Evolutionary conservation across 2,329 filamentous ascomycete genomes (phyloP), one percentile per base, ranked within the genome.

Genomic region (Alternaria solani): DNA sequence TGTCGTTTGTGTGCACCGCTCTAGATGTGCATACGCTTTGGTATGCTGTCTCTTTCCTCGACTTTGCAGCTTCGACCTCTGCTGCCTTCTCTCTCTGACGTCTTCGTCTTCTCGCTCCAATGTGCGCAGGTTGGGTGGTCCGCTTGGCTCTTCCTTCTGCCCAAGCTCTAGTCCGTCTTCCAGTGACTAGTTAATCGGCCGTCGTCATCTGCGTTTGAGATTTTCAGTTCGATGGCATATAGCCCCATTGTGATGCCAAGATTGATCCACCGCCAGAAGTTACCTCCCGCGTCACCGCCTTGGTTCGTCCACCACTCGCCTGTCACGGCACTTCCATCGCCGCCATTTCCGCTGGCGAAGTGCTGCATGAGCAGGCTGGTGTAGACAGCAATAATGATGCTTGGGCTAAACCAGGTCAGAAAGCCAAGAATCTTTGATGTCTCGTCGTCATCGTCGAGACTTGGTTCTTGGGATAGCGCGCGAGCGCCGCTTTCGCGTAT

Each of bases 311-410:
- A 97, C 83, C 94, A 91, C 62, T 89, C 87, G 16, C 86, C 86
- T 18, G 77, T 73, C 5, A 72, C 87, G 55, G 71, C 72, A 30
- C 73, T 76, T 23, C 72, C 73, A 86, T 71, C 69, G 1, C 62
- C 86, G 2, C 87, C 88, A 63, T 90, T 82, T 61, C 68, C 72
- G 42, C 83, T 79, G 76, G 93, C 91, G 74, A 99, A 98, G 78
- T 99, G 95, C 78, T 98, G 95, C 82, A 98, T 90, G 34, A 99
- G 82, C 51, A 99, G 81, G 79, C 94, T 97, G 2, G 95, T 99
- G 79, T 99, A 99, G 30, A 98, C 94, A 4, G 95, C 91, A 62
- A 99, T 94, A 55, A 99, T 85, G 57, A 98, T 96, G 25, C 92
- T 96, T 0, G 95, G 94, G 18, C 92, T 95, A 80, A 97, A 98